Conservation (phyloP, 352 stramenopile genomes). For the Phytophthora ohioensis region DNA sequence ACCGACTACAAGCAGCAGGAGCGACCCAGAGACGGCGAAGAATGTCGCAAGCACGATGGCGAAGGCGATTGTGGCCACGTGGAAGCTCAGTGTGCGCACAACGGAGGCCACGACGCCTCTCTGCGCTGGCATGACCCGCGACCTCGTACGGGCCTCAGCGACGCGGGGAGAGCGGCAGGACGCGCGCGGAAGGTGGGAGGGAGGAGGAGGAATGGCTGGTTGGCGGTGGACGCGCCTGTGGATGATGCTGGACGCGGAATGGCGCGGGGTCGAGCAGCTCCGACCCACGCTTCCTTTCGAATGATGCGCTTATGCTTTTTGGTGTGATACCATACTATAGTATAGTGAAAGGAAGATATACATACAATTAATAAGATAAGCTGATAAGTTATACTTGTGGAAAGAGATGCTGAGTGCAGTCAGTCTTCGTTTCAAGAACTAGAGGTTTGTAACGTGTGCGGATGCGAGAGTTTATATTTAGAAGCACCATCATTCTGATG, state of each 20-base stretch:
- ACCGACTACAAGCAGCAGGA: slow-evolving; percentile 53
- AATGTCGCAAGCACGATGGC: slow-evolving; percentile 47
- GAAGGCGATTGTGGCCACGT: slow-evolving; percentile 55
- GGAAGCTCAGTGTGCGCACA: slow-evolving; percentile 60
- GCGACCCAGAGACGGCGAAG: slow-evolving; percentile 46
- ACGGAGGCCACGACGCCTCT: slow-evolving; percentile 50
- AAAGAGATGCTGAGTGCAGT: slow-evolving; percentile 9
- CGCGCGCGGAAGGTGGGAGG: background rate
- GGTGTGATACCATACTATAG: too few species aligned
- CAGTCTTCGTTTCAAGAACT: background rate
- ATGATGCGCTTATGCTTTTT: slow-evolving; percentile 9
- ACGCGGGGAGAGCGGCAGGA: slow-evolving; percentile 1
- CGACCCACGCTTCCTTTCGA: slow-evolving; percentile 25
- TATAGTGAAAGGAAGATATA: background rate
- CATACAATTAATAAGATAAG: slow-evolving; percentile 2
- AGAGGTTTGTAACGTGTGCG: background rate
- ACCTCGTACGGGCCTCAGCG: slow-evolving; percentile 21
- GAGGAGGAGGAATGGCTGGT: background rate
- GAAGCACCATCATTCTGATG: slow-evolving; percentile 14
- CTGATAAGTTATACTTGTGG: slow-evolving; percentile 6
- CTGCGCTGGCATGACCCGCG: slow-evolving; percentile 26
- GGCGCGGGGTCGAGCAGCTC: slow-evolving; percentile 11
- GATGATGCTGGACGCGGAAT: slow-evolving; percentile 7
- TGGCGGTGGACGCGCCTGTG: background rate
- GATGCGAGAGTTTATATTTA: slow-evolving; percentile 8